A percentile compares a stretch with the other conserved stretches of the same genome.
These are phyloP conservation scores for Wickerhamomyces sp. DNA, from an alignment of 1,139 yeast species.

Conservation along the genomic window DNA sequence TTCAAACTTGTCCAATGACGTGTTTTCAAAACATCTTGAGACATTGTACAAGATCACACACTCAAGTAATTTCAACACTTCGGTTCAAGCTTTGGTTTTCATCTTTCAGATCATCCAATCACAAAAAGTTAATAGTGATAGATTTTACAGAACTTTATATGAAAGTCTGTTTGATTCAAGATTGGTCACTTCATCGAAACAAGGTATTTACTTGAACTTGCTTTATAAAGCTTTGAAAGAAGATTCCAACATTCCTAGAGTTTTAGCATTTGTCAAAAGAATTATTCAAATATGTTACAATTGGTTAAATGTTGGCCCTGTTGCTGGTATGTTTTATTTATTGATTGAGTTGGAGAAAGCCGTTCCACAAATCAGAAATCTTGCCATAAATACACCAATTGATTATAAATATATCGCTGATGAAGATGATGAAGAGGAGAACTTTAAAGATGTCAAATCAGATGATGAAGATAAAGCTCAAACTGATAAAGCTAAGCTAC, in stretches of 20 bases:
- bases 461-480: constrained; percentile 14
- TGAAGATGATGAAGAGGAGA: constrained; percentile 29
- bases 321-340: constrained; percentile 83
- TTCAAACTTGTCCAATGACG: constrained; percentile 67
- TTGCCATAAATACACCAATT: constrained; percentile 40
- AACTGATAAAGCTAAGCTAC: constrained; percentile 8
- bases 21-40: constrained; percentile 74
- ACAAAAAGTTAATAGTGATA: constrained; percentile 57
- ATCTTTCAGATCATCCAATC: constrained; percentile 68
- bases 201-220: constrained; percentile 82
- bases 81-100: constrained; percentile 86
- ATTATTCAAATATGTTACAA: constrained; percentile 78
- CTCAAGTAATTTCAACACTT: constrained; percentile 89
- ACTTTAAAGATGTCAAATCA: constrained; percentile 19
- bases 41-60: constrained; percentile 89
- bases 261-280: constrained; percentile 88
- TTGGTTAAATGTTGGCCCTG: constrained; percentile 86
- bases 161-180: constrained; percentile 88
- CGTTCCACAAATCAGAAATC: constrained; percentile 46
- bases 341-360: constrained; percentile 60
- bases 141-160: constrained; percentile 85
- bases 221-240: constrained; percentile 77
- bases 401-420: constrained; percentile 31
- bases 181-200: constrained; percentile 78
- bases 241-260: constrained; percentile 62